Base-by-base conservation (phyloP, 140 eudicot genomes). In the Cichorium intybus region DNA sequence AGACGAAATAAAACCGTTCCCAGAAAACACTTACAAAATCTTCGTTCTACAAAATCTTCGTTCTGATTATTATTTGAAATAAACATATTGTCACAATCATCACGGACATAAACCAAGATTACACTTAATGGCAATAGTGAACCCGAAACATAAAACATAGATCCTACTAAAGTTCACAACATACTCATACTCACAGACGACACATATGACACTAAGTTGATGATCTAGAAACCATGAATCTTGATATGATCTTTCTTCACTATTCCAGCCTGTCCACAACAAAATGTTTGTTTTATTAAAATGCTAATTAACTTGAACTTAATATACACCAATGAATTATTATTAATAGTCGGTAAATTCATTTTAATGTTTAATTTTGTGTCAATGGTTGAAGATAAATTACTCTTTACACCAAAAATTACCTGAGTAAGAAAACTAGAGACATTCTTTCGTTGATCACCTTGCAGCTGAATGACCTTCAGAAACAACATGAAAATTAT, bases 391-490 rank as follows among this genome's bases (percentile, higher is more conserved):
- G n/a, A n/a, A n/a, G n/a, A n/a, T n/a, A n/a, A n/a, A n/a, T n/a
- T n/a, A n/a, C n/a, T n/a, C n/a, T n/a, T n/a, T n/a, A n/a, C n/a
- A n/a, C n/a, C n/a, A n/a, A n/a, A n/a, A n/a, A n/a, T n/a, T n/a
- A 87, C 90, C 87, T 84, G 87, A 75, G 77, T 75, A 15, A 87
- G 89, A 71, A 84, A 84, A 26, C 85, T 68, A 16, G 93, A 81
- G 1, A 82, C 96, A 39, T 84, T 84, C 82, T 84, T 87, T 10
- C 93, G 67, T 72, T 88, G 94, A 72, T 88, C 89, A 58, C 94
- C 94, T 75, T 88, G 94, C 56, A 85, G 87, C 66, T 85, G 94
- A 62, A 88, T 88, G 37, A 88, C 96, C 96, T 87, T n/a, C 35
- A 68, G 1, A 75, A 77, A 22, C 21, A 31, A 58, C 16, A 56